phyloP scores from a whole-genome alignment of 768 basidiomycete genomes.

The Gymnopilus junonius region DNA sequence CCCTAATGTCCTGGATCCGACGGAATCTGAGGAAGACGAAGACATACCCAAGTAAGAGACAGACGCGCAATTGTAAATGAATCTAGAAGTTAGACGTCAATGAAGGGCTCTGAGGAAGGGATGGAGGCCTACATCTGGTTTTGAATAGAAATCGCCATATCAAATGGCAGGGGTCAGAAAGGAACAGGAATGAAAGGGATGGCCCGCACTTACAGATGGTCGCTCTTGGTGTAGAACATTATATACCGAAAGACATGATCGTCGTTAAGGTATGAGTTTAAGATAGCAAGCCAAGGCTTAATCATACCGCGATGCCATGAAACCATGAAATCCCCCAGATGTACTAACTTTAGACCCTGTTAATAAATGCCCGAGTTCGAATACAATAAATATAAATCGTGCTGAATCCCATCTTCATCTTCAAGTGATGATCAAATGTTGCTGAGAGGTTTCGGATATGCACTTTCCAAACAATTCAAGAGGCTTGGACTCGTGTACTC shows the following conservation, averaged over 20 bases:
- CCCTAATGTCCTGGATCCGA: too few species aligned
- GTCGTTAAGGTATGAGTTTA: neutral
- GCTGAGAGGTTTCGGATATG: too few species aligned
- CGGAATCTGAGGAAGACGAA: too few species aligned
- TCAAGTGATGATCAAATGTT: too few species aligned
- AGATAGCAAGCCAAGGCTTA: neutral
- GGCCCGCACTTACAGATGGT: neutral
- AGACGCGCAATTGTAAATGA: constrained; percentile 7
- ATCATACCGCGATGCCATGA: too few species aligned
- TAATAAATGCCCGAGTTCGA: too few species aligned
- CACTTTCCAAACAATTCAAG: too few species aligned
- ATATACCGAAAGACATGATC: neutral
- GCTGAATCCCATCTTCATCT: too few species aligned
- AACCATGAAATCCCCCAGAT: too few species aligned
- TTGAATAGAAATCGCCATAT: neutral
- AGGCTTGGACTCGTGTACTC: too few species aligned
- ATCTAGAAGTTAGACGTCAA: neutral
- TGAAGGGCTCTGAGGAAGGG: neutral
- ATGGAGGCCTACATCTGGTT: neutral
- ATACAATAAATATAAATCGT: too few species aligned
- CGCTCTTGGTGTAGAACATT: neutral
- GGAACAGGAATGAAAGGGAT: neutral
- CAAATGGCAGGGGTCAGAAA: neutral
- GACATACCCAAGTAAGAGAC: constrained; percentile 3
- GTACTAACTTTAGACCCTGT: too few species aligned